Conservation (phyloP, 129 eudicot species). For the Apium graveolens region DNA sequence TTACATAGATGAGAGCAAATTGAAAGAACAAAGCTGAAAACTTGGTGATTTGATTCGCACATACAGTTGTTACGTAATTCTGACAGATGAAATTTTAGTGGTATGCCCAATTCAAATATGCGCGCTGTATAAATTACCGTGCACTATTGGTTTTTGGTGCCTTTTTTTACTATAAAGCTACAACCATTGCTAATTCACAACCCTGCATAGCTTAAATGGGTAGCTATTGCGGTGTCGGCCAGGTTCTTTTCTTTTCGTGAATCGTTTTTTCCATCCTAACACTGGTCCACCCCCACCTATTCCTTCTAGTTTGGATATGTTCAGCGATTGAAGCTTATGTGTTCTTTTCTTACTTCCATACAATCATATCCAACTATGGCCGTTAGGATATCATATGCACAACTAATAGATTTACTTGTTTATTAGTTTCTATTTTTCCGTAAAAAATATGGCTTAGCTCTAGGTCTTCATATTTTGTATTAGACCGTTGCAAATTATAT, state of each 20-base stretch:
- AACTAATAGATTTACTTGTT: background rate
- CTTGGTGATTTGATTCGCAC: background rate
- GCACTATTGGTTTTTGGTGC: background rate
- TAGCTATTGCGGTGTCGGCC: background rate
- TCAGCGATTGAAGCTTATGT: background rate
- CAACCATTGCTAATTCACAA: background rate
- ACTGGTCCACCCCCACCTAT: background rate
- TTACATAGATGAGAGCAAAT: background rate
- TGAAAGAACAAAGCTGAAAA: background rate
- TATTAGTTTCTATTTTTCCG: background rate
- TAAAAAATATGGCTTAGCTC: background rate
- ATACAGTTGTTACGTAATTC: background rate
- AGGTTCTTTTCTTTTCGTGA: background rate
- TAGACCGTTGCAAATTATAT: background rate
- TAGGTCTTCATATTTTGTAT: background rate
- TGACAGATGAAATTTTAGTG: background rate
- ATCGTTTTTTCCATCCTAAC: background rate
- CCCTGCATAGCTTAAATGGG: background rate
- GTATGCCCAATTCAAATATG: background rate
- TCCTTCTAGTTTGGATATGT: background rate
- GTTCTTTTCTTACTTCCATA: background rate
- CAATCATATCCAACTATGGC: background rate
- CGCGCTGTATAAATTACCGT: background rate
- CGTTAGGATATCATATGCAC: background rate
- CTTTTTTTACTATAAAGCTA: background rate